phyloP scores from a whole-genome alignment of 306 rosid genomes.

The Prunus davidiana region DNA sequence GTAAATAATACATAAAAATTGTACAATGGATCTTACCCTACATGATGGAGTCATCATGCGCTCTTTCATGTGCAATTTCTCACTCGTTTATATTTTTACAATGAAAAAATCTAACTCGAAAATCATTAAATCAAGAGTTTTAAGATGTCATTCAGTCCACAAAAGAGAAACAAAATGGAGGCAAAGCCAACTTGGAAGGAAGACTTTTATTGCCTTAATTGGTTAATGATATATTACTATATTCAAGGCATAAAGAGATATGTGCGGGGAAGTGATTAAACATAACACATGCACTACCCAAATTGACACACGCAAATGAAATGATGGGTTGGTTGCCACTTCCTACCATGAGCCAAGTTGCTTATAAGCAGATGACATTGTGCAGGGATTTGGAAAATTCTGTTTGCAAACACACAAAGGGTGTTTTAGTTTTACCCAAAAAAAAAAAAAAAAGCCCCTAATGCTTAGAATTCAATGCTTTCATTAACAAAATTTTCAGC shows the following conservation, averaged over 20 bases:
- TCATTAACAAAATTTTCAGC: neutral
- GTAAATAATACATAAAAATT: no score
- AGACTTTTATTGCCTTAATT: neutral
- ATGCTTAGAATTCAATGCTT: neutral
- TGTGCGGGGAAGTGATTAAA: conserved; percentile 7
- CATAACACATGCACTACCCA: conserved; percentile 19
- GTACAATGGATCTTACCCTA: no score
- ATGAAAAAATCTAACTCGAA: no score
- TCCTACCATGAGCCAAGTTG: neutral
- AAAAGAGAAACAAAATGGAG: neutral
- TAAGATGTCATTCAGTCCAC: neutral
- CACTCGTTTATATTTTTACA: no score
- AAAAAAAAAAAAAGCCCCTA: neutral
- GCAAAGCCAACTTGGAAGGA: neutral
- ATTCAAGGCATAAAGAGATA: neutral
- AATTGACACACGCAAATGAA: neutral
- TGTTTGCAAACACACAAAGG: neutral
- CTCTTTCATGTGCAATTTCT: no score
- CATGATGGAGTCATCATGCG: no score
- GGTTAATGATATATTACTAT: neutral
- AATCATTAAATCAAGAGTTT: no score
- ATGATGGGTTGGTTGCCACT: conserved; percentile 7
- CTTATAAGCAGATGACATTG: neutral
- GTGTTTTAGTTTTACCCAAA: neutral
- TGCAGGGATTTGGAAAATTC: neutral